Evolutionary conservation across 768 basidiomycete species (phyloP), one percentile per base, ranked within the genome.

Genomic region (Coprinopsis cinerea): DNA sequence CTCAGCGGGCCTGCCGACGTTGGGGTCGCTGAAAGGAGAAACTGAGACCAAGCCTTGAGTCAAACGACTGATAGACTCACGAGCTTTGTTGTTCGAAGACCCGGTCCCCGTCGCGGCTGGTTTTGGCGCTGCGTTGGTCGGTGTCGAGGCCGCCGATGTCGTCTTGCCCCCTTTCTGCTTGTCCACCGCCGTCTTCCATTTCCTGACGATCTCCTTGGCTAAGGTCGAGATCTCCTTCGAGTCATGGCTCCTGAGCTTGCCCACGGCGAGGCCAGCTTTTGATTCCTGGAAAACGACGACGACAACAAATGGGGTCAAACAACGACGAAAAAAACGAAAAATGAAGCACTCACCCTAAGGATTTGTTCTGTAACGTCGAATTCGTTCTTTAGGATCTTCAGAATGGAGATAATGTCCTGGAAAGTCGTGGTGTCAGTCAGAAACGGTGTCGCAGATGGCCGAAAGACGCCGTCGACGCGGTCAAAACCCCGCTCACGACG

Each of bases 131-230:
- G 32, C 46, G 26, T 30, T 39, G 26, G n/a, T 13, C 15, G 23
- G 35, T 40, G 23, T 35, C 45, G 35, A 40, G 39, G 9, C 28
- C 32, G 20, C 22, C 7, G 4, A 36, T 25, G 23, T 17, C 20
- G 32, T 24, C 25, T 26, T 51, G 34, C 48, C 53, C 20, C 58
- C 48, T 40, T 54, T 60, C 26, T 77, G 78, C 59, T 81, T 82
- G 52, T 92, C 91, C 27, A 95, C 93, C 53, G 85, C 85, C 25
- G 70, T 77, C 67, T 94, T 94, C 92, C 92, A 96, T 60, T 85
- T 87, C 67, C 83, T 89, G 43, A 96, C 93, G 39, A 94, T 72
- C 56, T 92, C 91, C 65, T 94, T 95, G 15, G 93, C 90, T 4
- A 88, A 70, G 55, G 90, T 87, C 6, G 89, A 64, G 7, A 96